phyloP scores from a whole-genome alignment of 768 basidiomycete species.

The Trametes elegans region DNA sequence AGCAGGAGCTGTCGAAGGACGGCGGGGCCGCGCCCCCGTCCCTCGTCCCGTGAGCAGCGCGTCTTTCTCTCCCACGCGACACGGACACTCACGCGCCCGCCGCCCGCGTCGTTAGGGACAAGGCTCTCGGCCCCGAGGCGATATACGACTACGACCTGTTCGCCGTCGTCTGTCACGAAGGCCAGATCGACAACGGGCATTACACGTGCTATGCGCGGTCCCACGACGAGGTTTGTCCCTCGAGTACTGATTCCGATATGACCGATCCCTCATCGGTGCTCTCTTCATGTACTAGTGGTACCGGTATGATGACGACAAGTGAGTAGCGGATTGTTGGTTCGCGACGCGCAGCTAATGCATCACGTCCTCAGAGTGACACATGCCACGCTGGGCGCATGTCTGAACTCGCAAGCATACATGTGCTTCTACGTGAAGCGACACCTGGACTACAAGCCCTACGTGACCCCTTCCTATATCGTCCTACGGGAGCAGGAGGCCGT shows the following conservation, averaged over 20 bases:
- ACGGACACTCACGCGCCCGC: neutral
- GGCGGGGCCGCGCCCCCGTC: constrained; percentile 19
- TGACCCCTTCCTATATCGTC: constrained; percentile 64
- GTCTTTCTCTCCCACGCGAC: neutral
- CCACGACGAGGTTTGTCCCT: constrained; percentile 69
- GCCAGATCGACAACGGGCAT: constrained; percentile 91
- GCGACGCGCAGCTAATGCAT: constrained; percentile 3
- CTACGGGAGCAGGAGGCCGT: constrained; percentile 65
- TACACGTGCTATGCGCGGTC: constrained; percentile 87
- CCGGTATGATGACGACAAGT: constrained; percentile 94
- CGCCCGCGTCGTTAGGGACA: constrained; percentile 22
- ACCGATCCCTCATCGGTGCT: neutral
- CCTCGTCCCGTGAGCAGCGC: constrained; percentile 24
- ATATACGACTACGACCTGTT: constrained; percentile 91
- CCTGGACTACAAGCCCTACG: constrained; percentile 76
- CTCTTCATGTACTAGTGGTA: constrained; percentile 67
- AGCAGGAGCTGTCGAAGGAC: constrained; percentile 41
- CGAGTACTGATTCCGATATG: no score
- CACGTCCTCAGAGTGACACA: constrained; percentile 56
- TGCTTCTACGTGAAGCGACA: constrained; percentile 93
- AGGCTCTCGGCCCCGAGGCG: constrained; percentile 54
- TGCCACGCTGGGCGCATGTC: constrained; percentile 63
- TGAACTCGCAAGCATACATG: constrained; percentile 85
- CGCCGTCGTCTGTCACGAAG: constrained; percentile 92
- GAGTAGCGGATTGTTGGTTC: constrained; percentile 27